Percentiles rank a stretch among this genome's conserved stretches.
Conservation (phyloP, 345 rosid species). For the Corchorus capsularis region DNA sequence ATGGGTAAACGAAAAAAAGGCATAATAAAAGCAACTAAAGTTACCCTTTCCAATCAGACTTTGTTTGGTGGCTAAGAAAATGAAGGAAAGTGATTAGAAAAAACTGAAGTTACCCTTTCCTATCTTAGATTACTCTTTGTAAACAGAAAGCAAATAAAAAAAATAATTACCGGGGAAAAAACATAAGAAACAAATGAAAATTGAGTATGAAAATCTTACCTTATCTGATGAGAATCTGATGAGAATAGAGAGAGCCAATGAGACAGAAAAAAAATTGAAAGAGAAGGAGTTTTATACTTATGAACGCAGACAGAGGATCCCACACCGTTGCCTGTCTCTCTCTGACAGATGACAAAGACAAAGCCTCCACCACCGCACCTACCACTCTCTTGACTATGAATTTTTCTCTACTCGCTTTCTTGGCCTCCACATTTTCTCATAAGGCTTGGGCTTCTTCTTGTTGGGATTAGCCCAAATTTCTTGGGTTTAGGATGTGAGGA, state of each 20-base stretch:
- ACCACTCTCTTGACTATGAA: not conserved
- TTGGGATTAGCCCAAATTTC: not conserved
- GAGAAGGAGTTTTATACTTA: not conserved
- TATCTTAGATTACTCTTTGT: not conserved
- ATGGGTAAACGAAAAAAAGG: not conserved
- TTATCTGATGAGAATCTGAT: constrained; percentile 14
- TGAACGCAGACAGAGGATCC: constrained; percentile 4
- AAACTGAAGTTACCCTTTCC: not conserved
- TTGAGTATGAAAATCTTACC: constrained; percentile 19
- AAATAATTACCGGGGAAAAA: not conserved
- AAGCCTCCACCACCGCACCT: not conserved
- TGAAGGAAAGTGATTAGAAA: not conserved
- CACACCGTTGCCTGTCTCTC: not conserved
- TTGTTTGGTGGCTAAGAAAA: not conserved
- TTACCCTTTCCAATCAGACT: not conserved
- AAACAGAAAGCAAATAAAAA: constrained; percentile 3
- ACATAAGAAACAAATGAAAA: not conserved
- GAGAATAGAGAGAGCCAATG: constrained; percentile 3
- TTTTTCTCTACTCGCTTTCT: not conserved
- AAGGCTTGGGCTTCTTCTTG: not conserved
- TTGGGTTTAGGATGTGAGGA: not conserved
- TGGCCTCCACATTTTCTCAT: not conserved
- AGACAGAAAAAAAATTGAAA: constrained; percentile 9
- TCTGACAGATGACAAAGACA: not conserved
- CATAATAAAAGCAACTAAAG: not conserved